phyloP scores from a whole-genome alignment of 352 stramenopile species.

The Globisporangium ultimum region DNA sequence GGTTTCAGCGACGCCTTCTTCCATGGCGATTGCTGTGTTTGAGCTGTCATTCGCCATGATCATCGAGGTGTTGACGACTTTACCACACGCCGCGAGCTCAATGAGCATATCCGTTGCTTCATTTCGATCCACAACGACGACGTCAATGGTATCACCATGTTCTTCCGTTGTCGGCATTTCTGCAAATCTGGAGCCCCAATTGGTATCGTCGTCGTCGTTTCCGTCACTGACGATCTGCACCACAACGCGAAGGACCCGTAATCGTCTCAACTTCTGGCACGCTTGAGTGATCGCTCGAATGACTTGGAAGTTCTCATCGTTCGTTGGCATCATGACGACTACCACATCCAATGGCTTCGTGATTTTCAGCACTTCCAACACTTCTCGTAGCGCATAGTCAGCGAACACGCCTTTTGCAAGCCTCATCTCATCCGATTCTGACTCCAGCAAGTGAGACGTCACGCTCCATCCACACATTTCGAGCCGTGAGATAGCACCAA shows the following conservation, averaged over 20 bases:
- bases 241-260: slow-evolving; percentile 52
- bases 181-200: slow-evolving; percentile 43
- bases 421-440: slow-evolving; percentile 20
- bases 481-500: slow-evolving; percentile 36
- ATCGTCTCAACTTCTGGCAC: slow-evolving; percentile 42
- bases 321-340: slow-evolving; percentile 57
- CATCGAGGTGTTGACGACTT: slow-evolving; percentile 51
- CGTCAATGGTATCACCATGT: slow-evolving; percentile 61
- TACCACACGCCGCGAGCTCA: slow-evolving; percentile 54
- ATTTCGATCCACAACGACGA: slow-evolving; percentile 53
- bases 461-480: slow-evolving; percentile 66
- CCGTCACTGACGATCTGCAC: slow-evolving; percentile 37
- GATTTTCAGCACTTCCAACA: slow-evolving; percentile 26
- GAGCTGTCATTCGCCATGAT: slow-evolving; percentile 29
- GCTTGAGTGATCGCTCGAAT: slow-evolving; percentile 44
- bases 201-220: slow-evolving; percentile 15
- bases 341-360: slow-evolving; percentile 52
- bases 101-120: slow-evolving; percentile 69
- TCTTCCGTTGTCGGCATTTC: slow-evolving; percentile 53
- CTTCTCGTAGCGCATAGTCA: slow-evolving; percentile 17
- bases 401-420: slow-evolving; percentile 14
- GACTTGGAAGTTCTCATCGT: slow-evolving; percentile 50
- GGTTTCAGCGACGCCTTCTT: slow-evolving; percentile 17
- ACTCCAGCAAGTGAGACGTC: slow-evolving; percentile 36
- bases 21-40: slow-evolving; percentile 34